Percentiles rank a stretch among this genome's conserved stretches.
phyloP scores from a whole-genome alignment of 2,329 filamentous ascomycete species.

The Epichloe festucae region DNA sequence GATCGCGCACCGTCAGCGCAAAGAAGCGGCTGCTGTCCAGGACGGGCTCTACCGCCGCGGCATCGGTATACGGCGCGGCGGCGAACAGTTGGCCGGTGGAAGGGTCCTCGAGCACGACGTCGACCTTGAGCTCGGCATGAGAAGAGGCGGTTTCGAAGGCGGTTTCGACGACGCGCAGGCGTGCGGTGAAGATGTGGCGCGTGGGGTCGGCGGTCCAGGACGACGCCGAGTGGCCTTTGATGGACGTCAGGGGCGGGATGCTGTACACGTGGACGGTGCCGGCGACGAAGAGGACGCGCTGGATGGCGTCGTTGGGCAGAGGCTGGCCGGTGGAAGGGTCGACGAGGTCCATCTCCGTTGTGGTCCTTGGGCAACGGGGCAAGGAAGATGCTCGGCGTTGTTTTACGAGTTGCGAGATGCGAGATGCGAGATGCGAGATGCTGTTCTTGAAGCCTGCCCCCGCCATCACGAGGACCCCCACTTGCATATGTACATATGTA shows the following conservation, averaged over 20 bases:
- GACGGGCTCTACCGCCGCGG: constrained; percentile 59
- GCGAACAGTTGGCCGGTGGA: constrained; percentile 65
- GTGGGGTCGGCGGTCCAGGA: constrained; percentile 61
- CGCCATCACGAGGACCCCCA: too few species aligned
- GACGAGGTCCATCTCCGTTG: constrained; percentile 48
- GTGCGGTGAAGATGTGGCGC: constrained; percentile 74
- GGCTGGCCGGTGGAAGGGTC: constrained; percentile 59
- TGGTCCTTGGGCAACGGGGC: neutral
- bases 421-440: too few species aligned
- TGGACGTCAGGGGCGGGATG: constrained; percentile 67
- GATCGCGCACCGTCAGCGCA: constrained; percentile 66
- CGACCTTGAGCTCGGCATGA: constrained; percentile 48
- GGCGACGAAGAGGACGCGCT: constrained; percentile 70
- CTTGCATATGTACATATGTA: too few species aligned
- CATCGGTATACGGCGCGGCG: constrained; percentile 61
- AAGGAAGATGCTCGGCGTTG: too few species aligned
- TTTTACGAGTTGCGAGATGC: too few species aligned
- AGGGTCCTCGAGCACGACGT: constrained; percentile 69
- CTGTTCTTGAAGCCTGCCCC: too few species aligned
- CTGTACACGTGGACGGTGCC: constrained; percentile 71
- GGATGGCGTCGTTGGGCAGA: constrained; percentile 64
- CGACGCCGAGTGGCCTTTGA: constrained; percentile 65
- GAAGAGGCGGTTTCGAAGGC: constrained; percentile 31
- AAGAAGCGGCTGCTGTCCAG: constrained; percentile 76
- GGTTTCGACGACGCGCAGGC: constrained; percentile 67